Evolutionary conservation across 352 stramenopile genomes (phyloP), one percentile per base, ranked within the genome.

Genomic region (Peronospora farinosa): DNA sequence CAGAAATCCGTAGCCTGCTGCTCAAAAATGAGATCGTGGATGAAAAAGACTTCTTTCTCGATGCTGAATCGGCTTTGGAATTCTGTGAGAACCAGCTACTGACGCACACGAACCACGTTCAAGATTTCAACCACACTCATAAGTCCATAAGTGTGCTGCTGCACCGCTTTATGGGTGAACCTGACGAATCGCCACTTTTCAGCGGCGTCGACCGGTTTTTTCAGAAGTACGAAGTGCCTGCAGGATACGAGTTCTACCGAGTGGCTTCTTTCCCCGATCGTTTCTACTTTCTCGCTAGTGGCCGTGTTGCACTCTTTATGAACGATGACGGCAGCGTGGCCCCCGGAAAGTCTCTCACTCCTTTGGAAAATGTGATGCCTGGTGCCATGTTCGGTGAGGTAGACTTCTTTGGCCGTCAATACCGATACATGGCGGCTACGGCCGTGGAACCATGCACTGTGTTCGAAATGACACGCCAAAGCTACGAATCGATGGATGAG

Each of bases 381-480:
- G 80, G 78, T 7, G 79, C 78, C 27, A 87, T 92, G 72, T 94
- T 94, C 57, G 83, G 83, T 17, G 83, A 94, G 48, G 80, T 90
- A 2, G 83, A 94, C 46, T 94, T 94, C 48, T 91, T 93, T 40
- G 73, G 78, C 27, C 62, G 58, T 17, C 83, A 93, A 50, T 72
- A 69, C 17, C 73, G 81, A 31, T 72, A 78, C 53, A 83, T 89
- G 72, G 70, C 60, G 31, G 81, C 74, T 7, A 63, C 46, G 0
- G 69, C 81, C 0, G 51, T 74, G 21, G 64, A 76, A 35, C 60
- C 63, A 4, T 83, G 74, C 47, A 69, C 79, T 17, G 78, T 92
- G 40, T 92, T 84, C 40, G 72, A 84, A 47, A 75, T 92, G 63
- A 77, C 61, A 2, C 78, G 78, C 10, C 56, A 70, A 15, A 78